These are phyloP conservation scores for Spizellomyces sp. DNA, from an alignment of 192 early-diverging fungal genomes.

Conservation along the genomic window DNA sequence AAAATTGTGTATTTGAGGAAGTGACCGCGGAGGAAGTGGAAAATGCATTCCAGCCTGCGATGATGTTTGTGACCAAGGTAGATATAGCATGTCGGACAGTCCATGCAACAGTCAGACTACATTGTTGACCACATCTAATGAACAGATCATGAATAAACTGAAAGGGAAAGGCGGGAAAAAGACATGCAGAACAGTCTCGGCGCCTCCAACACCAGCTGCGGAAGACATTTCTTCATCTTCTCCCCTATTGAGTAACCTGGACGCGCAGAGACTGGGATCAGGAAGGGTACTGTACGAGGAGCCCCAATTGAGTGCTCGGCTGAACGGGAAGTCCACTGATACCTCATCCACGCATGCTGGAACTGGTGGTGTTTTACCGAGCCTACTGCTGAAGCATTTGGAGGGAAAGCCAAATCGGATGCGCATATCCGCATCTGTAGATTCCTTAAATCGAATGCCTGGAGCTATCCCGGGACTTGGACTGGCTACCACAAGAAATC, in stretches of 20 bases:
- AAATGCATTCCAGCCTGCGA: constrained; percentile 47
- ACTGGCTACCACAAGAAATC: background rate
- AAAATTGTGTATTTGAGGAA: constrained; percentile 51
- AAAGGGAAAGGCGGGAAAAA: constrained; percentile 25
- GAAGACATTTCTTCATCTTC: constrained; percentile 1
- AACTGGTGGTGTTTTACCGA: too few species aligned
- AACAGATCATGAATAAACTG: constrained; percentile 33
- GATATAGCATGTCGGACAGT: background rate
- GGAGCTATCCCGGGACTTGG: background rate
- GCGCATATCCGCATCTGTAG: constrained; percentile 20
- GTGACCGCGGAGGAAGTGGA: constrained; percentile 56
- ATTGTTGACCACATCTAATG: background rate
- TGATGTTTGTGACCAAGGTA: constrained; percentile 44
- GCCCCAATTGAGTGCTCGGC: too few species aligned
- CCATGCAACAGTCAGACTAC: background rate
- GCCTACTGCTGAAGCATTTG: too few species aligned
- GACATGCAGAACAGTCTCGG: constrained; percentile 2
- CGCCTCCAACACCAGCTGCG: constrained; percentile 17
- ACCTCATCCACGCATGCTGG: too few species aligned
- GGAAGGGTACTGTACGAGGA: too few species aligned
- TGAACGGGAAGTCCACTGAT: too few species aligned
- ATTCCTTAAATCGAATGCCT: constrained; percentile 7
- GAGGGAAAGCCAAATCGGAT: background rate
- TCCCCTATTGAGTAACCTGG: background rate
- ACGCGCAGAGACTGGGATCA: too few species aligned